Conservation (phyloP, 495 filamentous ascomycete genomes). For the Penicillium lividum region DNA sequence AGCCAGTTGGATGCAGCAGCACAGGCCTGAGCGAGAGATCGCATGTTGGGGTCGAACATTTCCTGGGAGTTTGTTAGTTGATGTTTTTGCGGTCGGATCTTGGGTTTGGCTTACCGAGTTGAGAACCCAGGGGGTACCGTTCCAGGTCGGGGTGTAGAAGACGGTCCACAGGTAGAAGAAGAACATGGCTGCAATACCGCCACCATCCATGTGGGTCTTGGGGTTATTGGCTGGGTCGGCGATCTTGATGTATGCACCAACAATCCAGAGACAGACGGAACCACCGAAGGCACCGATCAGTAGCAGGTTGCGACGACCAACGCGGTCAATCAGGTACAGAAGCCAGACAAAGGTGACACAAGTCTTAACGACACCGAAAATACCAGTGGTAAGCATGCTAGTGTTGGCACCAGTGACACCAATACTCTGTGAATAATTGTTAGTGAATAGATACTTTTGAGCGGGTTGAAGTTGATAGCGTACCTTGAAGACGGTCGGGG, state of each 20-base stretch:
- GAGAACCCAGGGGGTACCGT: slow-evolving; percentile 68
- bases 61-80: too few relatives aligned
- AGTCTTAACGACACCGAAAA: slow-evolving; percentile 58
- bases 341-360: slow-evolving; percentile 64
- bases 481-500: slow-evolving; percentile 56
- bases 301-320: slow-evolving; percentile 70
- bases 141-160: slow-evolving; percentile 77
- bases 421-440: slow-evolving; percentile 40
- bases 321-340: slow-evolving; percentile 67
- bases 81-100: too few relatives aligned
- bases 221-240: slow-evolving; percentile 44
- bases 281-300: slow-evolving; percentile 71
- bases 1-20: slow-evolving; percentile 73
- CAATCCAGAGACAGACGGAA: slow-evolving; percentile 71
- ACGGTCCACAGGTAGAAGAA: slow-evolving; percentile 82
- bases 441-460: neutral
- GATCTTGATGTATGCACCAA: slow-evolving; percentile 69
- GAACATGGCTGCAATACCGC: slow-evolving; percentile 69
- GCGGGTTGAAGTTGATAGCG: neutral
- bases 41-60: slow-evolving; percentile 62
- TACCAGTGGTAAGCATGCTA: slow-evolving; percentile 52
- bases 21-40: slow-evolving; percentile 66
- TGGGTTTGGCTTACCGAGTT: too few relatives aligned
- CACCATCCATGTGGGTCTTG: slow-evolving; percentile 45
- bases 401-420: slow-evolving; percentile 55